These are phyloP conservation scores for Penicillium goetzii DNA, from an alignment of 495 filamentous ascomycete genomes.

Conservation along the genomic window DNA sequence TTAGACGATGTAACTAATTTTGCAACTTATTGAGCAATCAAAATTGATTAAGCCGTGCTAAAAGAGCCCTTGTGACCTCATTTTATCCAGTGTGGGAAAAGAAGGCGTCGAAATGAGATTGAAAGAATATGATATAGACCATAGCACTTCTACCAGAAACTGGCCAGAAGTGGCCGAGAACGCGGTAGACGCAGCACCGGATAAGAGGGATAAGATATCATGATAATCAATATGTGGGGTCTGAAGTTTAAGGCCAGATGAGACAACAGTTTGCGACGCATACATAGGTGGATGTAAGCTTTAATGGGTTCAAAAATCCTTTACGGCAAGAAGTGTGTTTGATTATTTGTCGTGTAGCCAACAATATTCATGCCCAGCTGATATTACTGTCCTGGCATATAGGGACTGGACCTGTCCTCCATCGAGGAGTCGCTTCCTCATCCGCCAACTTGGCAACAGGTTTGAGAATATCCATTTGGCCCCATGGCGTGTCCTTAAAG, in stretches of 20 bases:
- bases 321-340: neutral
- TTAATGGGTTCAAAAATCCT: too few species aligned
- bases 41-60: neutral
- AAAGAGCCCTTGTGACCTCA: neutral
- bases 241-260: neutral
- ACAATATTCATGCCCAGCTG: neutral
- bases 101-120: too few species aligned
- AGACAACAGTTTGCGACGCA: neutral
- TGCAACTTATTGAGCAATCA: too few species aligned
- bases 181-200: neutral
- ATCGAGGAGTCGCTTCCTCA: conserved; percentile 28
- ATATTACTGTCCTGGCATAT: neutral
- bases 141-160: neutral
- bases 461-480: conserved; percentile 25
- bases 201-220: neutral
- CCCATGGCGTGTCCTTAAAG: conserved; percentile 31
- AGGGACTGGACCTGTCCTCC: conserved; percentile 17
- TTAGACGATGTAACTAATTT: too few species aligned
- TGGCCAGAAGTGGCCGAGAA: neutral
- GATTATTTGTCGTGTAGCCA: neutral
- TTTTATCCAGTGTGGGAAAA: too few species aligned
- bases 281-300: too few species aligned
- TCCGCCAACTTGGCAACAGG: conserved; percentile 32
- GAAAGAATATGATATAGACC: neutral
- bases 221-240: neutral